Conservation (phyloP, 192 early-diverging fungal genomes). For the Entrophospora sp. region DNA sequence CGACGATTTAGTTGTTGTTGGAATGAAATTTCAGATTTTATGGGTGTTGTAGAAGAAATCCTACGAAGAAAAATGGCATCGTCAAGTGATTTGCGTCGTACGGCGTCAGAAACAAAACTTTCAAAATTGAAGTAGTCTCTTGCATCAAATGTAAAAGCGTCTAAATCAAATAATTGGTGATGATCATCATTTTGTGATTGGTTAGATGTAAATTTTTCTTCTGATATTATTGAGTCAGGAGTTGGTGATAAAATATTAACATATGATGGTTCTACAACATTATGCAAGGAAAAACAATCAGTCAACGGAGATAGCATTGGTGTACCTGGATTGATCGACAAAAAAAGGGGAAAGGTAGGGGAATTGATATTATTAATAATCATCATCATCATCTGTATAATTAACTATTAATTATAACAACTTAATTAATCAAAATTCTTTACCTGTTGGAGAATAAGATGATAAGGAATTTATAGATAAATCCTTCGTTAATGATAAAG, state of each 20-base stretch:
- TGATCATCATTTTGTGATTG: neutral
- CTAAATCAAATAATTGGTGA: slow-evolving; percentile 2
- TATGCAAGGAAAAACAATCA: neutral
- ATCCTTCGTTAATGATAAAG: slow-evolving; percentile 13
- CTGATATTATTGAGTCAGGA: neutral
- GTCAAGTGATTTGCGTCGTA: slow-evolving; percentile 9
- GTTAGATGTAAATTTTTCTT: neutral
- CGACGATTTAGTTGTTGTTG: slow-evolving; percentile 1
- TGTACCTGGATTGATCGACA: neutral
- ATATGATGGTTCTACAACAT: neutral
- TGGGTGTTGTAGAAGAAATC: neutral
- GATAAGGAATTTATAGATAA: neutral
- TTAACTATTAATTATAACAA: neutral
- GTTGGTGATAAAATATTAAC: neutral
- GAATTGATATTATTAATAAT: neutral
- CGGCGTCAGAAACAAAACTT: neutral
- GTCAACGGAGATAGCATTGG: neutral
- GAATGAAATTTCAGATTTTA: neutral
- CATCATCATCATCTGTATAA: neutral
- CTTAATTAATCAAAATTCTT: neutral
- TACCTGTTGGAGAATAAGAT: neutral
- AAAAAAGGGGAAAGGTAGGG: neutral
- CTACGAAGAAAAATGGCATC: slow-evolving; percentile 17
- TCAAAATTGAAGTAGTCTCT: slow-evolving; percentile 1
- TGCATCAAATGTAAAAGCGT: neutral